Conservation (phyloP, 768 basidiomycete species). For the Mycena amicta region DNA sequence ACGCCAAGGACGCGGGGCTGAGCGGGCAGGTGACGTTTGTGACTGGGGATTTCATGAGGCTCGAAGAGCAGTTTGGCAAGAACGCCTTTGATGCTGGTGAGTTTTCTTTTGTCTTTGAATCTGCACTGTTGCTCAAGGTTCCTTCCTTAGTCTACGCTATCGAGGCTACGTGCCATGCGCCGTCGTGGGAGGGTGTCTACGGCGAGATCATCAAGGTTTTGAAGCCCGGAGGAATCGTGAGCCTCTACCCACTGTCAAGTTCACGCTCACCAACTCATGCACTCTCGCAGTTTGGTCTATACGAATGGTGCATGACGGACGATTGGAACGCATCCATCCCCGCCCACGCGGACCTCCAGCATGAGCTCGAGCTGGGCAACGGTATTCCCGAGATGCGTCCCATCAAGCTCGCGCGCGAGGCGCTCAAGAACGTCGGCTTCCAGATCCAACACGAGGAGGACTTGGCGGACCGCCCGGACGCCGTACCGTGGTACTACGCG, state of each 20-base stretch:
- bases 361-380: constrained; percentile 91
- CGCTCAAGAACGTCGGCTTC: constrained; percentile 84
- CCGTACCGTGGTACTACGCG: constrained; percentile 92
- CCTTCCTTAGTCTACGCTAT: constrained; percentile 80
- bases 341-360: constrained; percentile 88
- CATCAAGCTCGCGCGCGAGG: constrained; percentile 66
- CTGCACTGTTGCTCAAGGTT: constrained; percentile 7
- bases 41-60: constrained; percentile 96
- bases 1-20: constrained; percentile 77
- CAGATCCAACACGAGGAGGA: constrained; percentile 90
- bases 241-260: constrained; percentile 38
- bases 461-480: constrained; percentile 80
- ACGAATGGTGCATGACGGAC: constrained; percentile 99
- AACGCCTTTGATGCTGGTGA: constrained; percentile 91
- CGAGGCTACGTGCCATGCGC: constrained; percentile 96
- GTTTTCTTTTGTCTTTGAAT: constrained; percentile 26
- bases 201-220: constrained; percentile 89
- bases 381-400: constrained; percentile 98
- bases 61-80: constrained; percentile 86
- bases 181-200: constrained; percentile 93
- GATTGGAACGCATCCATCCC: constrained; percentile 84
- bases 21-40: constrained; percentile 78
- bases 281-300: constrained; percentile 81
- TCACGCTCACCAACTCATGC: background rate
- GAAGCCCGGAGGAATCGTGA: constrained; percentile 91